Evolutionary conservation across 2,329 filamentous ascomycete genomes (phyloP), one percentile per base, ranked within the genome.

Genomic region (Penicillium oxalicum): DNA sequence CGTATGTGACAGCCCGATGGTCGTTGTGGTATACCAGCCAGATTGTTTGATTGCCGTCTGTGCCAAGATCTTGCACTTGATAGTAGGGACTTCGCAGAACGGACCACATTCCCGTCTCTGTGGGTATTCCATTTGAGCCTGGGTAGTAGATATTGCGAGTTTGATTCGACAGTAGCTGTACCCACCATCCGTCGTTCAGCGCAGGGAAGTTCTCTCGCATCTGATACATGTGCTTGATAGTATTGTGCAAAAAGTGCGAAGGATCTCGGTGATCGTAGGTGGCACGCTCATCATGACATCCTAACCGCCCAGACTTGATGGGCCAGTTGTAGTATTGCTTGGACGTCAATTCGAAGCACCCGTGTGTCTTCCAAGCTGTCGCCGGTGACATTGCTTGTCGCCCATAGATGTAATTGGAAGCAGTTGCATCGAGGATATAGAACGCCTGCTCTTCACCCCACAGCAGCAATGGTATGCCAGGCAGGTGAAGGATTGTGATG

Each of bases 361-460:
- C 82, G 56, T 86, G 82, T 33, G 75, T 73, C 56, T 82, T 78
- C 82, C 82, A 86, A 2, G 81, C 82, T 2, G 76, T 76, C 2
- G 79, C 73, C 2, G 80, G 74, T 7, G 78, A 77, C 76, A 86
- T 83, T 2, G 82, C 69, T 60, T 81, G 78, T 56, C 82, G 77
- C 18, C 82, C 82, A 60, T 80, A 86, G 37, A 86, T 74, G 59
- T 85, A 86, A 58, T 85, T 84, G 49, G 70, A 69, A 4, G 81
- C 81, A 0, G 81, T 83, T 50, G 79, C 83, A 59, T 86, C 82
- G 2, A 84, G 66, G 0, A 83, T 68, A 56, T 84, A 84, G 52
- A 81, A 81, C 0, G 77, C 78, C 64, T 86, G 82, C 59, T 86
- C 82, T 60, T 86, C 82, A 13, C 82, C 82, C 78, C 80, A 86